Evolutionary conservation across 139 green algal genomes (phyloP), one percentile per base, ranked within the genome.

Genomic region (Chlamydomonas schloesseri): DNA sequence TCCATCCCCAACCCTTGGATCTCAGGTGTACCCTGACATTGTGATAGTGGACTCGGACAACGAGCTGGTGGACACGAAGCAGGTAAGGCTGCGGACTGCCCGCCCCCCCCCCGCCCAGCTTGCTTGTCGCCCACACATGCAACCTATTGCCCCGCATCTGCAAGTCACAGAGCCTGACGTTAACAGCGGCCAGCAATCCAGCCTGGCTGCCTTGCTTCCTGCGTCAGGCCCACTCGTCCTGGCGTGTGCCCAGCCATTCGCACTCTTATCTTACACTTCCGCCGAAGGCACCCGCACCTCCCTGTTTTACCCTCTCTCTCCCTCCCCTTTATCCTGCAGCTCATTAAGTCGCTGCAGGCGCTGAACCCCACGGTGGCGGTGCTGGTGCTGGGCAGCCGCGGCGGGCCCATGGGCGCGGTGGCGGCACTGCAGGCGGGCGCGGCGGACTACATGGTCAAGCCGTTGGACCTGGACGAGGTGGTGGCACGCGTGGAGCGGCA

Each of bases 401-500:
- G 33, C 1, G 71, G 81, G 13, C 29, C 60, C 0, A 17, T 83
- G 6, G n/a, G 31, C 2, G 36, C 65, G 18, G 83, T 89, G 46
- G 36, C 82, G 24, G 78, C 83, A n/a, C 77, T 91, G 64, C 83
- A 89, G 47, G 78, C 78, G 46, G 78, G 78, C 42, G 78, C 78
- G 3, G 64, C 78, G 42, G 78, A 84, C 78, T 84, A 36, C 78
- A 84, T 84, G 78, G 0, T 26, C 21, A 89, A 89, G 53, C 88
- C 88, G 14, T 53, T 91, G n/a, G 73, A 86, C 78, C 34, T 89
- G 53, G 88, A 91, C 21, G 88, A 91, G 73, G 33, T 91, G 47
- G 70, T 91, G 34, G 88, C 88, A 24, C 77, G 88, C 21, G 85
- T 91, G 75, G 88, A 88, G 72, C 73, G 88, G 28, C 88, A 91